Evolutionary conservation across 495 filamentous ascomycete genomes (phyloP).

Genomic region (Annulohypoxylon bovei): DNA sequence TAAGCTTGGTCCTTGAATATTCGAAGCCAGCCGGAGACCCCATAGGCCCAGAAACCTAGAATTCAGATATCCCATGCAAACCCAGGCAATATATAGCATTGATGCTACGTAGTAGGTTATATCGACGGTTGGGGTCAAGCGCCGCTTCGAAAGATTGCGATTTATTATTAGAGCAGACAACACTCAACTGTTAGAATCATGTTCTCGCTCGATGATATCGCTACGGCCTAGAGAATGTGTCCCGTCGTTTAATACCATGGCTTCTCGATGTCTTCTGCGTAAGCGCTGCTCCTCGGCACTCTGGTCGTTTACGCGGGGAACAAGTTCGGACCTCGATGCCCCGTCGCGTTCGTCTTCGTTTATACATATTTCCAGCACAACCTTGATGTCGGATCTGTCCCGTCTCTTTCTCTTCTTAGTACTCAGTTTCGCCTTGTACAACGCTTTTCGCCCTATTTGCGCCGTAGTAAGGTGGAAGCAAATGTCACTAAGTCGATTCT

Average conservation of each 20-base stretch:
- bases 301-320: constrained; percentile 55
- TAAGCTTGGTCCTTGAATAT: background rate
- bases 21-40: background rate
- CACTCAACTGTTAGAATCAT: constrained; percentile 42
- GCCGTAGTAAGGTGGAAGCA: constrained; percentile 50
- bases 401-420: constrained; percentile 27
- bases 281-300: constrained; percentile 62
- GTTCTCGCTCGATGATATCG: constrained; percentile 65
- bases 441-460: constrained; percentile 51
- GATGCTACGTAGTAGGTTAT: background rate
- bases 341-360: constrained; percentile 43
- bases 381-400: constrained; percentile 43
- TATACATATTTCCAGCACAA: constrained; percentile 49
- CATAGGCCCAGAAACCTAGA: background rate
- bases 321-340: constrained; percentile 36
- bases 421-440: constrained; percentile 54
- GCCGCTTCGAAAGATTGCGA: background rate
- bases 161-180: background rate
- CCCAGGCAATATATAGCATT: background rate
- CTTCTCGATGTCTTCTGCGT: constrained; percentile 66
- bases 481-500: constrained; percentile 59
- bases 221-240: constrained; percentile 62
- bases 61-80: background rate
- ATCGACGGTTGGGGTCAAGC: background rate
- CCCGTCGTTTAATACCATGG: constrained; percentile 72